A percentile compares a stretch with the other conserved stretches of the same genome.
These are phyloP conservation scores for Lolium multiflorum DNA, from an alignment of 176 grass and related monocot species.

Conservation along the genomic window DNA sequence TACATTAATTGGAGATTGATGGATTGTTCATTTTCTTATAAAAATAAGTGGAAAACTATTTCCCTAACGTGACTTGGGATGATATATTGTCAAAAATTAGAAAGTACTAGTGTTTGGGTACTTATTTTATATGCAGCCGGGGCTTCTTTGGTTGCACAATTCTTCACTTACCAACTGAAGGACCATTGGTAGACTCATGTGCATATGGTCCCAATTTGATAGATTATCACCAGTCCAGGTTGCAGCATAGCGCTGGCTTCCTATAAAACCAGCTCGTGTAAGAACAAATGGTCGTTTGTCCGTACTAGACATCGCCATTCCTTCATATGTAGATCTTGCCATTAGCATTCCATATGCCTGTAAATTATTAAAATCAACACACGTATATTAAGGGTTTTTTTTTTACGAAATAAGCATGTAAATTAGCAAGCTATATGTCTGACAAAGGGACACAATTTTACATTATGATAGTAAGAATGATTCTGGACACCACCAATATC, in stretches of 20 bases:
- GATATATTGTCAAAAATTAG: neutral
- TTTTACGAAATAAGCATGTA: neutral
- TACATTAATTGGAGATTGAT: neutral
- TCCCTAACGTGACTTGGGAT: neutral
- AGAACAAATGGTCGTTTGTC: constrained; percentile 89
- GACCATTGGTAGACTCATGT: constrained; percentile 96
- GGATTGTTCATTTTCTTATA: neutral
- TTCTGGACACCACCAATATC: constrained; percentile 82
- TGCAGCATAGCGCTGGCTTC: constrained; percentile 93
- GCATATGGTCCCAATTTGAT: constrained; percentile 95
- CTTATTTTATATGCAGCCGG: neutral
- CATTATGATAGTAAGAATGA: constrained; percentile 96
- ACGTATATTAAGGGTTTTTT: no score
- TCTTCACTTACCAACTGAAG: constrained; percentile 85
- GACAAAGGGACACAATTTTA: constrained; percentile 42
- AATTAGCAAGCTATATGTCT: neutral
- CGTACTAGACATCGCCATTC: constrained; percentile 73
- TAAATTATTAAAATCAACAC: constrained; percentile 27
- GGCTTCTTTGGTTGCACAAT: neutral
- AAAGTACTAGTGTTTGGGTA: neutral
- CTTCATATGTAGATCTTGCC: constrained; percentile 91
- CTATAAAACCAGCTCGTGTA: constrained; percentile 95
- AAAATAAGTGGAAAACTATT: neutral
- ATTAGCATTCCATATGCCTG: constrained; percentile 97
- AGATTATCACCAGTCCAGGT: constrained; percentile 96